Evolutionary conservation across 2,329 filamentous ascomycete genomes (phyloP).

Genomic region (Talaromyces sp.): DNA sequence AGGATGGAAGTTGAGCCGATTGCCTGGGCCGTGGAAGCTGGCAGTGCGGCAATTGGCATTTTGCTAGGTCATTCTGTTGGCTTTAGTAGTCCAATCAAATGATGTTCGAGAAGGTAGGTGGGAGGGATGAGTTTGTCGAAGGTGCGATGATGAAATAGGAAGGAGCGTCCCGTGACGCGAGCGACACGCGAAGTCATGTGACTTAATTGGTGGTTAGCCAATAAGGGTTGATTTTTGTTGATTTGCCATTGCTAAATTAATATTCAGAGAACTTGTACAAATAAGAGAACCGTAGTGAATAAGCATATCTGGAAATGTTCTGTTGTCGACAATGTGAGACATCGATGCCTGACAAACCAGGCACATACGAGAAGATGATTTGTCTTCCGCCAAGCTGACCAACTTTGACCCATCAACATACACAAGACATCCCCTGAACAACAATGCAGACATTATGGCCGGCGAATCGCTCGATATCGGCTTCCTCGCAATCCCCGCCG

Average conservation of each 20-base stretch:
- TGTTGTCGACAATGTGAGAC: neutral
- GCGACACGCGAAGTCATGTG: constrained; percentile 13
- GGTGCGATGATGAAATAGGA: neutral
- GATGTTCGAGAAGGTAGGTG: neutral
- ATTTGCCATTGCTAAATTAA: no score
- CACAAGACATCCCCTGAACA: neutral
- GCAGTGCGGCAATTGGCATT: constrained; percentile 48
- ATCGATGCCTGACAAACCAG: neutral
- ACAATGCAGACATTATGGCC: constrained; percentile 14
- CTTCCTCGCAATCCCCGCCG: constrained; percentile 51
- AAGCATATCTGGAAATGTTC: no score
- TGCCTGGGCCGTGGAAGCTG: constrained; percentile 44
- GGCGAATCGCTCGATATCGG: constrained; percentile 16
- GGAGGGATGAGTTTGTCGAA: neutral
- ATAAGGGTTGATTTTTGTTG: neutral
- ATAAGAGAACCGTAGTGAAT: no score
- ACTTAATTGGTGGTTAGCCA: neutral
- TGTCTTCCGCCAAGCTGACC: neutral
- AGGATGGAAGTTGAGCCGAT: constrained; percentile 58
- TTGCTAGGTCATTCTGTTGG: constrained; percentile 12
- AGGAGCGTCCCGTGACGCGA: constrained; percentile 10
- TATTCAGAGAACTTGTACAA: no score
- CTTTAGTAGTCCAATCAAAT: neutral
- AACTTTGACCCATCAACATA: neutral
- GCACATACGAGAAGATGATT: neutral